Evolutionary conservation across 1,284 basidiomycete genomes (phyloP).

Genomic region (Sphagnurus paluster): DNA sequence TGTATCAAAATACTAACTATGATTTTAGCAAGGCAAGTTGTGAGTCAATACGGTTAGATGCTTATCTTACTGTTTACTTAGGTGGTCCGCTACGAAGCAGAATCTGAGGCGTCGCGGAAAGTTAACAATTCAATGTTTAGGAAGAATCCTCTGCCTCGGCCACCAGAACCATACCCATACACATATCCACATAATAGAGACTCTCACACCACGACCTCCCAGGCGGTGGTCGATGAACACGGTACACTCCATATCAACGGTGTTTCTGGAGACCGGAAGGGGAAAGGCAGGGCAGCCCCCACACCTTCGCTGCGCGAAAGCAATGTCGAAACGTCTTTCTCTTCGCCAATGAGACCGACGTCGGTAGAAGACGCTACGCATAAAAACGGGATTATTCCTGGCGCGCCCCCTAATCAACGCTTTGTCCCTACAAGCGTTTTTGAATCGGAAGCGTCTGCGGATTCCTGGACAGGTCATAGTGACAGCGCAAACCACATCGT

Average conservation of each 20-base stretch:
- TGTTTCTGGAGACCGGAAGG: neutral
- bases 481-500: neutral
- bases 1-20: neutral
- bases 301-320: neutral
- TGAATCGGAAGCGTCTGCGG: too few relatives aligned
- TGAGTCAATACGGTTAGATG: neutral
- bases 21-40: constrained; percentile 9
- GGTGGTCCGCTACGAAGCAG: constrained; percentile 1
- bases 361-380: neutral
- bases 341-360: neutral
- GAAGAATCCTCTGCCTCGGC: constrained; percentile 16
- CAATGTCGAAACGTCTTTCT: neutral
- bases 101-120: constrained; percentile 4
- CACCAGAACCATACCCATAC: constrained; percentile 10
- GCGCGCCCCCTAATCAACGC: constrained; percentile 15
- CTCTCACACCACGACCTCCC: neutral
- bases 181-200: neutral
- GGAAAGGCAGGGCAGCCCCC: neutral
- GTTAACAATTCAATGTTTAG: constrained; percentile 1
- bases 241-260: neutral
- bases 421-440: constrained; percentile 9
- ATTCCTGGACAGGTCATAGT: too few relatives aligned
- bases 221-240: neutral
- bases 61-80: neutral
- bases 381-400: constrained; percentile 14